These are phyloP conservation scores for Ceratobasidium sp. DNA, from an alignment of 1,284 basidiomycete genomes.

Conservation along the genomic window DNA sequence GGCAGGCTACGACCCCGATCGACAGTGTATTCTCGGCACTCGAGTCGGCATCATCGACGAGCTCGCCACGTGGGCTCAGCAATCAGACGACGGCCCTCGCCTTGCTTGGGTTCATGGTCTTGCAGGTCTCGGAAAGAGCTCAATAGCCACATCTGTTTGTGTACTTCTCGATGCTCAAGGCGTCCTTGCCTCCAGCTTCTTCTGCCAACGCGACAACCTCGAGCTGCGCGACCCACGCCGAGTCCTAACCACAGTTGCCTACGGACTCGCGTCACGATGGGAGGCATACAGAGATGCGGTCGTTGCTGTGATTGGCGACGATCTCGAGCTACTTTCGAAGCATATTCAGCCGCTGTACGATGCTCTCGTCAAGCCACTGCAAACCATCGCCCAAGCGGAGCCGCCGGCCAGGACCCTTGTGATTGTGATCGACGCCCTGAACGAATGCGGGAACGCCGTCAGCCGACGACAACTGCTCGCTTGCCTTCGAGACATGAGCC, in stretches of 20 bases:
- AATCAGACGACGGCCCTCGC: background rate
- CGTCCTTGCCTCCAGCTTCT: background rate
- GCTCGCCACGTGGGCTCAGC: background rate
- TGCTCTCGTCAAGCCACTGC: background rate
- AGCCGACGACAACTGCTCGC: background rate
- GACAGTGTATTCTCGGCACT: background rate
- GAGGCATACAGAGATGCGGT: background rate
- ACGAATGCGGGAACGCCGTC: conserved; percentile 17
- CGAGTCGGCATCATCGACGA: background rate
- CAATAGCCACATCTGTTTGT: conserved; percentile 41
- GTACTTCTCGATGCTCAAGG: background rate
- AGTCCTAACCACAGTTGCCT: background rate
- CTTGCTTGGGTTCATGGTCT: conserved; percentile 46
- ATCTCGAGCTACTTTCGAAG: background rate
- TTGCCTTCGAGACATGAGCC: background rate
- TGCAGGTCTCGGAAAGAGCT: background rate
- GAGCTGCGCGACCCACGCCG: background rate
- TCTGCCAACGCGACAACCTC: conserved; percentile 13
- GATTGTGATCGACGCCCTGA: conserved; percentile 29
- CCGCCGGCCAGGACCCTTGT: background rate
- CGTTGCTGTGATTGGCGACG: background rate
- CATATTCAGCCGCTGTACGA: background rate
- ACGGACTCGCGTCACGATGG: background rate
- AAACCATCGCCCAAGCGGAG: background rate
- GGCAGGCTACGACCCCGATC: background rate